Evolutionary conservation across 108 stramenopile genomes (phyloP).

Genomic region (Nannochloropsis gaditana): DNA sequence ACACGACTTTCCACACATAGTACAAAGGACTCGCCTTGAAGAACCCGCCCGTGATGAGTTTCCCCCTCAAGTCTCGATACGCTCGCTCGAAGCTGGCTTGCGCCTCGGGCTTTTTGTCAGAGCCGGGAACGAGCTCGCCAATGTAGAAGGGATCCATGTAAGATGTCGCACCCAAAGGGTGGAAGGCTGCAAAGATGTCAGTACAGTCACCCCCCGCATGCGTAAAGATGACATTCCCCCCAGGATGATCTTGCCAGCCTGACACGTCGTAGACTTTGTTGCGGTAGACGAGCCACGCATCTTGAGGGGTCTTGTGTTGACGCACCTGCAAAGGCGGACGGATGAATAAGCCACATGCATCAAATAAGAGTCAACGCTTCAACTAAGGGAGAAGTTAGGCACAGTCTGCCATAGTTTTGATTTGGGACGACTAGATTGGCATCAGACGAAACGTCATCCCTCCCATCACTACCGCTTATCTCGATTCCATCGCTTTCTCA

Average conservation of each 20-base stretch:
- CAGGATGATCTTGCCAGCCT: slow-evolving; percentile 93
- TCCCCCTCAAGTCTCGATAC: slow-evolving; percentile 78
- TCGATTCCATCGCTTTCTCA: neutral
- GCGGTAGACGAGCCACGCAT: slow-evolving; percentile 87
- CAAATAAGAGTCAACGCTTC: neutral
- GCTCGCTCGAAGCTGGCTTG: slow-evolving; percentile 87
- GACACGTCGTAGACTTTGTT: slow-evolving; percentile 97
- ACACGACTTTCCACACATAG: slow-evolving; percentile 86
- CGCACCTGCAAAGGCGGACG: slow-evolving; percentile 62
- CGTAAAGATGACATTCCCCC: slow-evolving; percentile 78
- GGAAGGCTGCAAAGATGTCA: slow-evolving; percentile 97
- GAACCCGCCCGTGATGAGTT: slow-evolving; percentile 86
- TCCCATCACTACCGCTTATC: neutral
- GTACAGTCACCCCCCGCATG: slow-evolving; percentile 98
- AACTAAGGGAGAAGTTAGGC: neutral
- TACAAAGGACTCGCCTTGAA: slow-evolving; percentile 79
- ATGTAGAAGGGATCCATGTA: slow-evolving; percentile 86
- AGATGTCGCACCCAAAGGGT: slow-evolving; percentile 77
- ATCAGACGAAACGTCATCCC: neutral
- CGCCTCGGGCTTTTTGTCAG: slow-evolving; percentile 24
- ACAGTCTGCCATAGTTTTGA: neutral
- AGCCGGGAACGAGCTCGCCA: slow-evolving; percentile 69
- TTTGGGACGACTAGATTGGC: too few relatives aligned
- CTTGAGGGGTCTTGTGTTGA: slow-evolving; percentile 79
- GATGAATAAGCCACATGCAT: neutral